Evolutionary conservation across 1,139 yeast species (phyloP).

Genomic region (Yamadazyma atlantica): DNA sequence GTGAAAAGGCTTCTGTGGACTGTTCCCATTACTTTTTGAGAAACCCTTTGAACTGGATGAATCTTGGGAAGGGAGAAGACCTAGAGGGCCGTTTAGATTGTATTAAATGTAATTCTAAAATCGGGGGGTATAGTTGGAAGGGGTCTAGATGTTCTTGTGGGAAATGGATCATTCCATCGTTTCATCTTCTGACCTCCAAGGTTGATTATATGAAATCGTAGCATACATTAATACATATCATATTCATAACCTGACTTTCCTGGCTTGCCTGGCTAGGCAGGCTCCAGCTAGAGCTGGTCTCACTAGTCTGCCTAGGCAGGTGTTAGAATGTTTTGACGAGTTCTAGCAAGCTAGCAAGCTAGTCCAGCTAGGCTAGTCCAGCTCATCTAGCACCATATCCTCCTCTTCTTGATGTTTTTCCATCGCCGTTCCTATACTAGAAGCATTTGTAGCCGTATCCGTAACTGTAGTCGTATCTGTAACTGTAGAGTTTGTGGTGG

Average conservation of each 20-base stretch:
- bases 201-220: constrained; percentile 51
- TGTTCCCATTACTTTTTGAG: constrained; percentile 82
- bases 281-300: no score
- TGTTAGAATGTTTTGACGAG: no score
- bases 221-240: background rate
- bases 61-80: constrained; percentile 49
- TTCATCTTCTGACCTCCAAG: constrained; percentile 76
- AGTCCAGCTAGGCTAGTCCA: no score
- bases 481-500: background rate
- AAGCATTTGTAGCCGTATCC: constrained; percentile 2
- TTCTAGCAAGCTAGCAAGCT: no score
- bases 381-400: constrained; percentile 49
- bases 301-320: no score
- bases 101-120: constrained; percentile 67
- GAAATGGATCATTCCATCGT: constrained; percentile 92
- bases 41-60: constrained; percentile 94
- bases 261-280: no score
- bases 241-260: no score
- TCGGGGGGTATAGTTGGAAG: constrained; percentile 93
- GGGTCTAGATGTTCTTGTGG: constrained; percentile 96
- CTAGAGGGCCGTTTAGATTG: constrained; percentile 86
- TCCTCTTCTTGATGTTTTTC: constrained; percentile 16
- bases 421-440: constrained; percentile 2
- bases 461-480: background rate
- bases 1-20: constrained; percentile 50